Conservation (phyloP, 2,329 filamentous ascomycete species). For the Phialocephala sp. region DNA sequence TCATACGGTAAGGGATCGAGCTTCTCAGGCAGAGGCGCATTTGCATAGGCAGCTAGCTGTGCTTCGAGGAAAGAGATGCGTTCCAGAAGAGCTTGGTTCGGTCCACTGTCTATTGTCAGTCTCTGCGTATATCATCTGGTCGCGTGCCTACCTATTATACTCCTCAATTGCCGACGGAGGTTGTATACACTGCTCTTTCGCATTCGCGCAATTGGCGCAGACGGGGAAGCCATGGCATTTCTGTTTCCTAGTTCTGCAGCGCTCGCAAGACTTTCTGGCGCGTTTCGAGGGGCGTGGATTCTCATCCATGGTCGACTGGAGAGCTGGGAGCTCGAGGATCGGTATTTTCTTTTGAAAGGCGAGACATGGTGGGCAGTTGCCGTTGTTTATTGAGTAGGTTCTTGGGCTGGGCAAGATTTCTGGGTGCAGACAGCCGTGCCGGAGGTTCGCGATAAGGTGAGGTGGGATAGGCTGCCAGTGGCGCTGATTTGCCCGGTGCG, state of each 20-base stretch:
- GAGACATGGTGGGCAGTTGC: conserved; percentile 14
- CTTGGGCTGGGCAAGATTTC: neutral
- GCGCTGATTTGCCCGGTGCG: conserved; percentile 15
- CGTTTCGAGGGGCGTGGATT: conserved; percentile 38
- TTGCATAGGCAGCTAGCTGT: conserved; percentile 36
- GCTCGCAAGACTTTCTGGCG: conserved; percentile 36
- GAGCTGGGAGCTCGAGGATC: neutral
- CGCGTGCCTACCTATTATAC: conserved; percentile 33
- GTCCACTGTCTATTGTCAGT: conserved; percentile 30
- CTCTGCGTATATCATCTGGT: neutral
- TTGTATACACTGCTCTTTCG: conserved; percentile 38
- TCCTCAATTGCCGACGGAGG: conserved; percentile 39
- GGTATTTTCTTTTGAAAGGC: conserved; percentile 6
- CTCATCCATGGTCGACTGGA: conserved; percentile 32
- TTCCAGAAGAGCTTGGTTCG: conserved; percentile 36
- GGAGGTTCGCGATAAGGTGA: neutral
- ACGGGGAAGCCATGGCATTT: conserved; percentile 39
- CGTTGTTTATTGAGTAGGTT: neutral
- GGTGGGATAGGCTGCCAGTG: conserved; percentile 3
- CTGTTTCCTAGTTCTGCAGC: conserved; percentile 37
- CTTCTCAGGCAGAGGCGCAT: conserved; percentile 24
- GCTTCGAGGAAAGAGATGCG: conserved; percentile 39
- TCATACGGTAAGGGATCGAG: conserved; percentile 16
- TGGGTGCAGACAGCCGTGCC: neutral
- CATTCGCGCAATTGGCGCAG: conserved; percentile 37